These are phyloP conservation scores for Epichloe sylvatica DNA, from an alignment of 2,329 filamentous ascomycete species.

Conservation along the genomic window DNA sequence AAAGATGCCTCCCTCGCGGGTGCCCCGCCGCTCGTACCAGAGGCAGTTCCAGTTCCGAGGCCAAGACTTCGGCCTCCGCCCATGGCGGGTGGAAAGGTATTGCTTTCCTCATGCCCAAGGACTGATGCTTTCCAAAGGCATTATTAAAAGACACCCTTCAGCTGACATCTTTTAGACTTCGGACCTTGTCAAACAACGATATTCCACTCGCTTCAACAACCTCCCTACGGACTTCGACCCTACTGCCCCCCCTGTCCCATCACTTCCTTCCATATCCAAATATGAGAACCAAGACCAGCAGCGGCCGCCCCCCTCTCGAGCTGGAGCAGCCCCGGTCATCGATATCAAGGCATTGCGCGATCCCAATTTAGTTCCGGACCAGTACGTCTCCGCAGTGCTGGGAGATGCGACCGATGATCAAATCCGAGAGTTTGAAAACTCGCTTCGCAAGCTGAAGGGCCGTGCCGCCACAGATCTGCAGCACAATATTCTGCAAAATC, in stretches of 20 bases:
- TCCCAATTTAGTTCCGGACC: constrained; percentile 63
- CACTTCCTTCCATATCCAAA: constrained; percentile 44
- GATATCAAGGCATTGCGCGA: constrained; percentile 70
- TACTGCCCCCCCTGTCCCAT: constrained; percentile 60
- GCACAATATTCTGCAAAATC: constrained; percentile 91
- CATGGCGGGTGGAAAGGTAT: constrained; percentile 41
- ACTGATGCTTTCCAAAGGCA: not conserved
- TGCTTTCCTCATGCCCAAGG: constrained; percentile 1
- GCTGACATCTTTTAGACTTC: constrained; percentile 36
- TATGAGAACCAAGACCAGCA: constrained; percentile 39
- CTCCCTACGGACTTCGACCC: constrained; percentile 55
- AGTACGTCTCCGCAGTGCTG: constrained; percentile 61
- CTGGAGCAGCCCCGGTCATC: constrained; percentile 47
- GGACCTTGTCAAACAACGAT: constrained; percentile 85
- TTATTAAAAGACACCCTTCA: not conserved
- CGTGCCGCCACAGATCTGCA: constrained; percentile 74
- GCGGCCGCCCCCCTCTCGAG: constrained; percentile 42
- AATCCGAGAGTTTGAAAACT: constrained; percentile 67
- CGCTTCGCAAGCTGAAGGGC: constrained; percentile 61
- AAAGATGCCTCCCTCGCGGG: constrained; percentile 30
- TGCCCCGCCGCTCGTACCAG: constrained; percentile 11
- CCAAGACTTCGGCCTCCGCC: constrained; percentile 35
- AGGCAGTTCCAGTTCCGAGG: constrained; percentile 20
- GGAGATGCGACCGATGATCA: constrained; percentile 79
- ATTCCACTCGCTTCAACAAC: constrained; percentile 84